These are phyloP conservation scores for Starmerella floris DNA, from an alignment of 805 yeast species.

Conservation along the genomic window DNA sequence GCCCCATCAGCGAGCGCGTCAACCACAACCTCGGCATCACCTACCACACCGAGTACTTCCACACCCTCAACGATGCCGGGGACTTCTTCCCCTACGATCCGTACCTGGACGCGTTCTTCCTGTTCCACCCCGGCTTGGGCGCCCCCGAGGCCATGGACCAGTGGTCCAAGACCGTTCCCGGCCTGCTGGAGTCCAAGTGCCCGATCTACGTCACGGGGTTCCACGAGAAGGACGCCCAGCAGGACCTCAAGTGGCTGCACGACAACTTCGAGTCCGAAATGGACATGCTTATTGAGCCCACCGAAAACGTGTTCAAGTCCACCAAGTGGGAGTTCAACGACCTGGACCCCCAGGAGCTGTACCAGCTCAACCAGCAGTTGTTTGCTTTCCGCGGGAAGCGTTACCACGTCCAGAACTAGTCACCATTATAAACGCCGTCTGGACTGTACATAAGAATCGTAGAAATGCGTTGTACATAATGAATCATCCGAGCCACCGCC, in stretches of 20 bases:
- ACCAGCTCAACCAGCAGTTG: conserved; percentile 77
- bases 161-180: conserved; percentile 79
- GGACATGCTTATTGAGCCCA: conserved; percentile 66
- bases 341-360: conserved; percentile 80
- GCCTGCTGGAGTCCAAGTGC: conserved; percentile 83
- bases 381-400: conserved; percentile 94
- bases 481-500: too few relatives aligned
- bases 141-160: conserved; percentile 64
- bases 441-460: not conserved
- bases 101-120: conserved; percentile 78
- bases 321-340: conserved; percentile 94
- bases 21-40: conserved; percentile 63
- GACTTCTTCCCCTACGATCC: conserved; percentile 98
- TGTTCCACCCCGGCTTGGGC: conserved; percentile 90
- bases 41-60: conserved; percentile 84
- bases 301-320: conserved; percentile 62
- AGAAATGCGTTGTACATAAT: too few relatives aligned
- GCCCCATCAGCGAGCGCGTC: conserved; percentile 45
- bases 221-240: conserved; percentile 54
- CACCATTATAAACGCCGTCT: too few relatives aligned
- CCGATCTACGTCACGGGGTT: conserved; percentile 83
- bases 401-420: conserved; percentile 45
- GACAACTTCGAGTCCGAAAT: conserved; percentile 54
- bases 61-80: conserved; percentile 77
- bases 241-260: conserved; percentile 61